These are phyloP conservation scores for Cephaloascus fragrans DNA, from an alignment of 805 yeast species.

Conservation along the genomic window DNA sequence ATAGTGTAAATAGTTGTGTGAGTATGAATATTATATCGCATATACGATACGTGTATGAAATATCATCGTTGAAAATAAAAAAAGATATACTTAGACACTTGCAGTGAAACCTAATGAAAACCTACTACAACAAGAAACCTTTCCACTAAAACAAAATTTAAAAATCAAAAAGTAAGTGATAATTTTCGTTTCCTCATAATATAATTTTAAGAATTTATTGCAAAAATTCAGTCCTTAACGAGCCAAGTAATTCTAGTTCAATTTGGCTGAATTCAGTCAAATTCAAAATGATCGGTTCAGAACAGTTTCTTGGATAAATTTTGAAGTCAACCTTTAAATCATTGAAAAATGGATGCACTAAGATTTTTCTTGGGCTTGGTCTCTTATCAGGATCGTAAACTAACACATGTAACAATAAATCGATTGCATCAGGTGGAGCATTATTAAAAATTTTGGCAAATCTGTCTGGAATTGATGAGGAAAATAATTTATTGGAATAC, in stretches of 20 bases:
- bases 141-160: too few relatives aligned
- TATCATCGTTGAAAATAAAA: too few relatives aligned
- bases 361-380: conserved; percentile 68
- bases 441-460: conserved; percentile 41
- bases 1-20: too few relatives aligned
- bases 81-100: too few relatives aligned
- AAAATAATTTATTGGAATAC: conserved; percentile 54
- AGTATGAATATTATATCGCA: too few relatives aligned
- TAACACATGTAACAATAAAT: conserved; percentile 67
- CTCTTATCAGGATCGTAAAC: conserved; percentile 87
- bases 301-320: conserved; percentile 45
- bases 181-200: background rate
- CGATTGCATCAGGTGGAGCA: conserved; percentile 81
- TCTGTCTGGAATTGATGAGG: conserved; percentile 43
- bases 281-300: conserved; percentile 28
- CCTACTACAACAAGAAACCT: too few relatives aligned
- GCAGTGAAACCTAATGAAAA: too few relatives aligned
- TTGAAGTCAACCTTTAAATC: conserved; percentile 59
- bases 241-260: conserved; percentile 45
- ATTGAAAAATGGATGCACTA: conserved; percentile 85
- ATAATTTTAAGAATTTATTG: background rate
- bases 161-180: too few relatives aligned
- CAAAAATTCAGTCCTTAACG: conserved; percentile 10
- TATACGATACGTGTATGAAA: too few relatives aligned
- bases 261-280: conserved; percentile 65